Conservation (phyloP, 176 grass and related monocot species). For the Tillandsia fasciculata region DNA sequence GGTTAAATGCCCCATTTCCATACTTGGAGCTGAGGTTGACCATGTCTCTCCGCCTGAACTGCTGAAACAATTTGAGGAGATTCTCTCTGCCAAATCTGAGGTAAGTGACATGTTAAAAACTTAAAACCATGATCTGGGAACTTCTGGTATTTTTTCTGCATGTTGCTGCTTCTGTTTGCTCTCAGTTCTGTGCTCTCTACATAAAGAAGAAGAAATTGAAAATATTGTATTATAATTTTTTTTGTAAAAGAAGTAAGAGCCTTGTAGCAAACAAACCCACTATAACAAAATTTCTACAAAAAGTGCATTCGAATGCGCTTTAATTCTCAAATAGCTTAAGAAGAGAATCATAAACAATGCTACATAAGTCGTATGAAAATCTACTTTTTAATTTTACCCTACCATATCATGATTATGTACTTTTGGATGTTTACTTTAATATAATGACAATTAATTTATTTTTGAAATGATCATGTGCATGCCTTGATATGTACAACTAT, state of each 20-base stretch:
- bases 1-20: slow-evolving; percentile 25
- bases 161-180: background rate
- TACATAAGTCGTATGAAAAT: too few relatives aligned
- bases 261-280: too few relatives aligned
- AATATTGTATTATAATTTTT: too few relatives aligned
- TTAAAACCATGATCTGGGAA: too few relatives aligned
- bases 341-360: too few relatives aligned
- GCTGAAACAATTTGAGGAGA: slow-evolving; percentile 32
- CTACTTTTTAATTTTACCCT: background rate
- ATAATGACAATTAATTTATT: background rate
- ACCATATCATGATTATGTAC: background rate
- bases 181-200: background rate
- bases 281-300: too few relatives aligned
- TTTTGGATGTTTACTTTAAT: too few relatives aligned
- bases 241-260: too few relatives aligned
- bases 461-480: background rate
- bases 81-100: slow-evolving; percentile 26
- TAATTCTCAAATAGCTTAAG: too few relatives aligned
- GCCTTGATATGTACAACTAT: too few relatives aligned
- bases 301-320: too few relatives aligned
- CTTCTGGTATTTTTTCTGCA: background rate
- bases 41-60: slow-evolving; percentile 18
- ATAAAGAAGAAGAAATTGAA: too few relatives aligned
- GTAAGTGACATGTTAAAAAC: background rate
- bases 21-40: slow-evolving; percentile 44